phyloP scores from a whole-genome alignment of 2,329 filamentous ascomycete genomes.

The Dactylella cylindrospora region DNA sequence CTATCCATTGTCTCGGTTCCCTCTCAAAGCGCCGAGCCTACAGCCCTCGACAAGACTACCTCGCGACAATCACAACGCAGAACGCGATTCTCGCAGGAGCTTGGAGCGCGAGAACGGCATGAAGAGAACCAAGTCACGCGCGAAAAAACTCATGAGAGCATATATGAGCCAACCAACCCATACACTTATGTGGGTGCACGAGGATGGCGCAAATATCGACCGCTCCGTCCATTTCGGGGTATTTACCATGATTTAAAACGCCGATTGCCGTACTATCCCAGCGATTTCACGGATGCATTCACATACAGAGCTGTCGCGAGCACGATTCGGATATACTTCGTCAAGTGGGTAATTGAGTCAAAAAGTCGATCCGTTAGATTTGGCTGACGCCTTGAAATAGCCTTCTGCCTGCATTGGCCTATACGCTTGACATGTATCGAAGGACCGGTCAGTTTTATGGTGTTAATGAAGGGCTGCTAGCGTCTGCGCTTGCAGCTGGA shows the following conservation, averaged over 20 bases:
- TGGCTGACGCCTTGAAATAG: conserved; percentile 48
- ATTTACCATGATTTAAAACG: conserved; percentile 43
- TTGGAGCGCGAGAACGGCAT: neutral
- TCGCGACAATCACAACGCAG: conserved; percentile 13
- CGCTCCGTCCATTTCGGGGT: conserved; percentile 33
- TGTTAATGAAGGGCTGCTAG: conserved; percentile 74
- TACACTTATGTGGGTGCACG: conserved; percentile 32
- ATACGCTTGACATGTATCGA: conserved; percentile 62
- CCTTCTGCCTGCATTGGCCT: conserved; percentile 62
- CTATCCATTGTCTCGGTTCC: conserved; percentile 14
- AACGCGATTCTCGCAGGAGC: conserved; percentile 1
- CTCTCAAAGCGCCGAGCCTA: conserved; percentile 1
- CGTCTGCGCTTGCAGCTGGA: conserved; percentile 77
- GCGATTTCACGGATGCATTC: conserved; percentile 60
- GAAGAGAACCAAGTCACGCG: conserved; percentile 10
- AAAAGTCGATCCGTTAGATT: neutral
- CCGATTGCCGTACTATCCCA: conserved; percentile 54
- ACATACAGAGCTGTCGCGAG: conserved; percentile 61
- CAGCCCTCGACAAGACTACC: conserved; percentile 10
- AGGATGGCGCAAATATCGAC: conserved; percentile 40
- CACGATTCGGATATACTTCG: conserved; percentile 63
- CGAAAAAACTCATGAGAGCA: conserved; percentile 36
- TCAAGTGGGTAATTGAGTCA: conserved; percentile 53
- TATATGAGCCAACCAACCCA: conserved; percentile 28
- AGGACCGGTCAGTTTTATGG: conserved; percentile 60